Evolutionary conservation across 2,329 filamentous ascomycete species (phyloP).

Genomic region (Diplodia mutila): DNA sequence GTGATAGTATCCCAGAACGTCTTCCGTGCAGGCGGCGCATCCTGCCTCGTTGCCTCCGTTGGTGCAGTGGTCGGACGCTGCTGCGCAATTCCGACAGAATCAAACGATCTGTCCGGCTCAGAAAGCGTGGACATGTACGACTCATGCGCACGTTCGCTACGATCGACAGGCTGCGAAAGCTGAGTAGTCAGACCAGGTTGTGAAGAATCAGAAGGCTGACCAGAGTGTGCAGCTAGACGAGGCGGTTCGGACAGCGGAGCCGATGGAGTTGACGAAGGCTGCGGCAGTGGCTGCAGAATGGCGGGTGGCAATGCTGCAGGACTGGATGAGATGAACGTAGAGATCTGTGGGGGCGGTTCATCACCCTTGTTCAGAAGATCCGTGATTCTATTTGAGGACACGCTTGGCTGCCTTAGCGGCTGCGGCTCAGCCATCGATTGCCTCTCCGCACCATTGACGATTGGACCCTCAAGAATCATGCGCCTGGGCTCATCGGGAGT

Average conservation of each 20-base stretch:
- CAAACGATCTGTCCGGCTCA: slow-evolving; percentile 4
- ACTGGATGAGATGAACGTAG: slow-evolving; percentile 15
- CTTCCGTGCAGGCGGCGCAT: slow-evolving; percentile 11
- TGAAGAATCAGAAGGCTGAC: slow-evolving; percentile 9
- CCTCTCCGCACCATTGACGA: slow-evolving; percentile 1
- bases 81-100: background rate
- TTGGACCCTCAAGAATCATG: background rate
- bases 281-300: slow-evolving; percentile 21
- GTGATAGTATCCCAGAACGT: slow-evolving; percentile 24
- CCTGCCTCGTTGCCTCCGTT: background rate
- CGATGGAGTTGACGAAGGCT: slow-evolving; percentile 11
- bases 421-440: slow-evolving; percentile 1
- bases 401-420: slow-evolving; percentile 30
- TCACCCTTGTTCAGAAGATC: slow-evolving; percentile 43
- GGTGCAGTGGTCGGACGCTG: slow-evolving; percentile 14
- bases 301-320: slow-evolving; percentile 17
- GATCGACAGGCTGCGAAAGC: slow-evolving; percentile 17
- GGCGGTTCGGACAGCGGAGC: slow-evolving; percentile 5
- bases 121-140: slow-evolving; percentile 15
- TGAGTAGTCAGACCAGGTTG: background rate
- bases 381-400: slow-evolving; percentile 41
- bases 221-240: slow-evolving; percentile 3
- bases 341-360: slow-evolving; percentile 29
- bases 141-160: slow-evolving; percentile 15
- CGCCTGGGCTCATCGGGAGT: slow-evolving; percentile 12